A percentile compares a stretch with the other conserved stretches of the same genome.
Conservation (phyloP, 306 rosid genomes). For the Corylus avellana region DNA sequence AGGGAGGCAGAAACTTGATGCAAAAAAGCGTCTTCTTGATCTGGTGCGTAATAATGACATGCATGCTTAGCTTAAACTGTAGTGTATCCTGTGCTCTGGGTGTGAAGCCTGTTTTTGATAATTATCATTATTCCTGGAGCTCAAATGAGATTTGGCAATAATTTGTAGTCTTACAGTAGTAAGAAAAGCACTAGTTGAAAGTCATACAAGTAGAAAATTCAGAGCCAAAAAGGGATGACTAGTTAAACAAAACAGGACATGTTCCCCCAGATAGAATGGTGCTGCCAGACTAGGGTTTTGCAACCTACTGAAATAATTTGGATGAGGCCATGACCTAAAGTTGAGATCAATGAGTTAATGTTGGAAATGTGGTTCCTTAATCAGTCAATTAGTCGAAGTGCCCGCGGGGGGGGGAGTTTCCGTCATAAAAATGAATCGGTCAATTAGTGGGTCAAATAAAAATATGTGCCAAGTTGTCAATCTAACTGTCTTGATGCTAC, state of each 20-base stretch:
- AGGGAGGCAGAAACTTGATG: conserved; percentile 68
- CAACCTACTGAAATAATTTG: neutral
- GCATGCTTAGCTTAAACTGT: conserved; percentile 7
- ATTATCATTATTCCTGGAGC: neutral
- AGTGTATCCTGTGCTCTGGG: neutral
- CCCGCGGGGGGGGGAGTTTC: too few species aligned
- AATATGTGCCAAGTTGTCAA: neutral
- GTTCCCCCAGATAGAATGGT: neutral
- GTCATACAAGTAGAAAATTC: neutral
- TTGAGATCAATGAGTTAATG: neutral
- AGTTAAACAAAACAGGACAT: neutral
- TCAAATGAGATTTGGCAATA: neutral
- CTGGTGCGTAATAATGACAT: conserved; percentile 53
- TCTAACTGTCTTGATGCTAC: neutral
- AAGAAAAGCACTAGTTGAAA: neutral
- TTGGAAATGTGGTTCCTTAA: neutral
- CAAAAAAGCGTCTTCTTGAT: conserved; percentile 88
- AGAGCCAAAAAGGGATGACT: neutral
- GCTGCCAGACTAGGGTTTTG: neutral
- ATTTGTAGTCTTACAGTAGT: neutral
- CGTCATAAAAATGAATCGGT: neutral
- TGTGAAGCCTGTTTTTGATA: neutral
- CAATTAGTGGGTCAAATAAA: neutral
- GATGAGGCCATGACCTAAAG: neutral
- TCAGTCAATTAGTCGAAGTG: neutral